Percentiles rank a stretch among this genome's conserved stretches.
These are phyloP conservation scores for Myxozyma kluyveri DNA, from an alignment of 805 yeast genomes.

Conservation along the genomic window DNA sequence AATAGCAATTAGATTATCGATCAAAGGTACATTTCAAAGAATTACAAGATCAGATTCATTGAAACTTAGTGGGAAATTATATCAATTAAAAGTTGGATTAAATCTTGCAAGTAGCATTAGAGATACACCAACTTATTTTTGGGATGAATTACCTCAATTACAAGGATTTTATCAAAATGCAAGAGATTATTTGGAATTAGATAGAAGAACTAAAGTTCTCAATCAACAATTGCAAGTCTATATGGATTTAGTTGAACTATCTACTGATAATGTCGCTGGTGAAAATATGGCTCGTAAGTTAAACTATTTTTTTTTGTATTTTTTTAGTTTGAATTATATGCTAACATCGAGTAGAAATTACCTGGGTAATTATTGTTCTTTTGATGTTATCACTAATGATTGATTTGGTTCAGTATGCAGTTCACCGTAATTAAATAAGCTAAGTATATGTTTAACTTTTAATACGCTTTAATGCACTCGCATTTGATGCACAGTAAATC, in stretches of 20 bases:
- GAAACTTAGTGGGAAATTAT: constrained; percentile 84
- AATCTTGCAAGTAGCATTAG: constrained; percentile 84
- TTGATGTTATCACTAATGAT: constrained; percentile 76
- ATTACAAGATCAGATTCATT: constrained; percentile 78
- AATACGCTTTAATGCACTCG: too few relatives aligned
- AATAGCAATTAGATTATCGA: constrained; percentile 82
- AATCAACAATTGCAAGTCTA: constrained; percentile 94
- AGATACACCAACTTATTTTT: constrained; percentile 94
- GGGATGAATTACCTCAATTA: constrained; percentile 92
- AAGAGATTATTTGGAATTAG: constrained; percentile 89
- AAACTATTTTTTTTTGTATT: too few relatives aligned
- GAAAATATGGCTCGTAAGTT: constrained; percentile 86
- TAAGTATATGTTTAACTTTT: too few relatives aligned
- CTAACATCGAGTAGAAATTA: too few relatives aligned
- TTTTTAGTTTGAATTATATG: too few relatives aligned
- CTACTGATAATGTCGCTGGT: constrained; percentile 92
- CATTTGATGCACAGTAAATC: too few relatives aligned
- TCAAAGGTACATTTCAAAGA: constrained; percentile 77
- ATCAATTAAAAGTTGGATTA: constrained; percentile 89
- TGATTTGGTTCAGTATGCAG: too few relatives aligned
- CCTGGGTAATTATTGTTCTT: constrained; percentile 82
- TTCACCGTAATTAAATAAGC: too few relatives aligned
- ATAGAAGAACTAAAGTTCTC: constrained; percentile 87
- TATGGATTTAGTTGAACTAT: constrained; percentile 85
- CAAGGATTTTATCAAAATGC: constrained; percentile 89